Percentiles rank a stretch among this genome's conserved stretches.
phyloP scores from a whole-genome alignment of 305 asterid species.

The Plantago coronopus region DNA sequence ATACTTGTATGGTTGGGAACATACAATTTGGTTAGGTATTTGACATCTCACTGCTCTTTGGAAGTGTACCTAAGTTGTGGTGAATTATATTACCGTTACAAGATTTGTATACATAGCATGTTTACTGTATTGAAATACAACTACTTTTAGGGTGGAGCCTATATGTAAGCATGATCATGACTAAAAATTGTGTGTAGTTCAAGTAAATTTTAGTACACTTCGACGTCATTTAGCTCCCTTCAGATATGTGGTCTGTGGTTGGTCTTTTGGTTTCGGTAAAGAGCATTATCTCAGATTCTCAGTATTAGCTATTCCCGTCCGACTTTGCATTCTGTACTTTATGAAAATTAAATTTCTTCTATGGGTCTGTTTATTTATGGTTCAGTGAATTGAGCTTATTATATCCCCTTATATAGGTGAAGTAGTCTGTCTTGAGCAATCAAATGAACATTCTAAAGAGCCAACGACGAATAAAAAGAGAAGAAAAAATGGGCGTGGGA shows the following conservation, averaged over 20 bases:
- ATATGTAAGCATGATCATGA: too few relatives aligned
- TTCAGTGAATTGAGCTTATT: slow-evolving; percentile 10
- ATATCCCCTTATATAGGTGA: slow-evolving; percentile 16
- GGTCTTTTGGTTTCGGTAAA: too few relatives aligned
- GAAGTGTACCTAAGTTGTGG: neutral
- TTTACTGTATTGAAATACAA: too few relatives aligned
- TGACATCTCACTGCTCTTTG: neutral
- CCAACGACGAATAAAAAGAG: slow-evolving; percentile 44
- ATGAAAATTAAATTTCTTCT: neutral
- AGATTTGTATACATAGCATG: neutral
- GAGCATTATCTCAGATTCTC: neutral
- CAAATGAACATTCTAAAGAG: slow-evolving; percentile 41
- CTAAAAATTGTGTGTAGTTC: too few relatives aligned
- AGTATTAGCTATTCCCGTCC: neutral
- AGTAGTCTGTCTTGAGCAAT: slow-evolving; percentile 41
- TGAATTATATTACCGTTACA: neutral
- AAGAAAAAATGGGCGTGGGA: slow-evolving; percentile 82
- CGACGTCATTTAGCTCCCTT: too few relatives aligned
- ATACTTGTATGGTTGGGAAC: slow-evolving; percentile 1
- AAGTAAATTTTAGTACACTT: too few relatives aligned
- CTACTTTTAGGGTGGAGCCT: too few relatives aligned
- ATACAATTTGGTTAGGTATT: neutral
- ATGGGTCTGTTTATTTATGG: neutral
- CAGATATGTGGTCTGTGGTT: too few relatives aligned
- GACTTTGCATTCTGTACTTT: neutral